A percentile compares a stretch with the other conserved stretches of the same genome.
Conservation (phyloP, 176 grass and related monocot genomes). For the Triticum aestivum region DNA sequence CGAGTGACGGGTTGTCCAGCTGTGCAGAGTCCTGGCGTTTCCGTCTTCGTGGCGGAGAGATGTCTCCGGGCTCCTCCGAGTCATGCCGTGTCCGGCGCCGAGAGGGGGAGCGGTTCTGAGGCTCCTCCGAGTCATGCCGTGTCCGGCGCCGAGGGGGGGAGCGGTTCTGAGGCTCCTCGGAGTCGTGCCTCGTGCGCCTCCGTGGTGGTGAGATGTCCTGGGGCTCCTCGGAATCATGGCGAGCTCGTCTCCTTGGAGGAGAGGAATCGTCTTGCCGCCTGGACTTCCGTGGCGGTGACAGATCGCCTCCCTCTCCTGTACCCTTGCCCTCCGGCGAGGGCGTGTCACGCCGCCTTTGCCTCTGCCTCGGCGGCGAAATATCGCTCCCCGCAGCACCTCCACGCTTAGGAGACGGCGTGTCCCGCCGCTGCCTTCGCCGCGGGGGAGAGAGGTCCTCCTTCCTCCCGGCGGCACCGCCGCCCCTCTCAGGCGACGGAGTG, state of each 20-base stretch:
- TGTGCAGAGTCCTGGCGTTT: conserved; percentile 13
- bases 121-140: background rate
- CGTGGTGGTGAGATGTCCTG: conserved; percentile 30
- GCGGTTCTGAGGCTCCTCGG: conserved; percentile 26
- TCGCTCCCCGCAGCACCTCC: background rate
- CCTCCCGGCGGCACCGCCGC: no score
- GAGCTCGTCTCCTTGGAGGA: conserved; percentile 25
- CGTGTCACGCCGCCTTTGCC: background rate
- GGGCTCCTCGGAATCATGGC: conserved; percentile 25
- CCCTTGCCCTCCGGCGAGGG: conserved; percentile 33
- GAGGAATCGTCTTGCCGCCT: background rate
- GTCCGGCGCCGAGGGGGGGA: conserved; percentile 40
- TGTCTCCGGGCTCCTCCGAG: conserved; percentile 23
- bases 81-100: background rate
- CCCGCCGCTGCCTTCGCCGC: background rate
- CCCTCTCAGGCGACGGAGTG: conserved; percentile 27
- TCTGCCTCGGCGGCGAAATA: conserved; percentile 32
- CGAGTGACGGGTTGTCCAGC: conserved; percentile 38
- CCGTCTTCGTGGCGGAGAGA: conserved; percentile 38
- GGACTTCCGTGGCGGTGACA: conserved; percentile 45
- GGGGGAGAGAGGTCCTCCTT: conserved; percentile 35
- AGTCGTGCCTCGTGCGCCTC: conserved; percentile 35
- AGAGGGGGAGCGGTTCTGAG: conserved; percentile 44
- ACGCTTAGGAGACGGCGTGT: background rate
- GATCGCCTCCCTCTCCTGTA: conserved; percentile 20